A percentile compares a stretch with the other conserved stretches of the same genome.
Evolutionary conservation across 176 grass and related monocot genomes (phyloP).

Genomic region (maize (Zea mays)): Zm-B73-REFERENCE-NAM-5.0 NC_050101.1:94918501-94919000

Average conservation of each 20-base stretch:
- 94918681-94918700: conserved; percentile 66
- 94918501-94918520: conserved; percentile 37
- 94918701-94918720: conserved; percentile 37
- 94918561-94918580: conserved; percentile 26
- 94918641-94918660: neutral
- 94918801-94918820: conserved; percentile 24
- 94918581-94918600: conserved; percentile 5
- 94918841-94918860: conserved; percentile 7
- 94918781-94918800: conserved; percentile 31
- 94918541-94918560: conserved; percentile 45
- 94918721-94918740: neutral
- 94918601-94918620: neutral
- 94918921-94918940: conserved; percentile 27
- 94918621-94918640: conserved; percentile 25
- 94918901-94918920: conserved; percentile 35
- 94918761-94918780: neutral
- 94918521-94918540: conserved; percentile 52
- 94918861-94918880: neutral
- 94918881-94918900: conserved; percentile 15
- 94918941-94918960: conserved; percentile 30
- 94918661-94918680: conserved; percentile 50
- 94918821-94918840: conserved; percentile 20
- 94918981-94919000: neutral
- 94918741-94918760: neutral
- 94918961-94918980: no score